phyloP scores from a whole-genome alignment of 306 rosid genomes.

The Citrullus colocynthis region DNA sequence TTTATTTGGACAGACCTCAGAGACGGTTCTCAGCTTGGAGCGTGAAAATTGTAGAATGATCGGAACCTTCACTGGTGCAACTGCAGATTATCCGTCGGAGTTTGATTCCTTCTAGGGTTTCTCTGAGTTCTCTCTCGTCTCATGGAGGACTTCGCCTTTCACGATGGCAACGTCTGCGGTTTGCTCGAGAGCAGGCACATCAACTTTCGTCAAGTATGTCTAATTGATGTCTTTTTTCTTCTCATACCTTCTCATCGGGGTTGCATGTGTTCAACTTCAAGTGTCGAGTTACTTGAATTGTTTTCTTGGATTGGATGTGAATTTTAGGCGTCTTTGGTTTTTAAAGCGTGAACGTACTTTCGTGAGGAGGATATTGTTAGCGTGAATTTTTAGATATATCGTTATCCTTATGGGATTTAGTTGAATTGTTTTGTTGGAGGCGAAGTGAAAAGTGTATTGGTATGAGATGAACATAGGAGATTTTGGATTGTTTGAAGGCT shows the following conservation, averaged over 20 bases:
- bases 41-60: conserved; percentile 11
- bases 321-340: neutral
- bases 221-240: neutral
- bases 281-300: neutral
- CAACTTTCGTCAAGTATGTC: conserved; percentile 37
- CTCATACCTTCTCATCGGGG: neutral
- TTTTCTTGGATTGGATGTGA: neutral
- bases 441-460: neutral
- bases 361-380: neutral
- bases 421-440: neutral
- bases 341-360: neutral
- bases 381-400: neutral
- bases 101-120: conserved; percentile 17
- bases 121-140: neutral
- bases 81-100: conserved; percentile 14
- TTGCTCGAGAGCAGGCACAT: conserved; percentile 38
- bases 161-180: conserved; percentile 57
- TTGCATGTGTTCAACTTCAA: neutral
- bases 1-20: neutral
- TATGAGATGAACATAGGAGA: neutral
- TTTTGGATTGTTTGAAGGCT: neutral
- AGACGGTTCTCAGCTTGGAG: conserved; percentile 1
- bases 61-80: conserved; percentile 20
- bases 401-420: neutral
- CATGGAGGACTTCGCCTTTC: conserved; percentile 60